Base-by-base conservation (phyloP, 2,329 filamentous ascomycete species). In the Fusarium sp. region DNA sequence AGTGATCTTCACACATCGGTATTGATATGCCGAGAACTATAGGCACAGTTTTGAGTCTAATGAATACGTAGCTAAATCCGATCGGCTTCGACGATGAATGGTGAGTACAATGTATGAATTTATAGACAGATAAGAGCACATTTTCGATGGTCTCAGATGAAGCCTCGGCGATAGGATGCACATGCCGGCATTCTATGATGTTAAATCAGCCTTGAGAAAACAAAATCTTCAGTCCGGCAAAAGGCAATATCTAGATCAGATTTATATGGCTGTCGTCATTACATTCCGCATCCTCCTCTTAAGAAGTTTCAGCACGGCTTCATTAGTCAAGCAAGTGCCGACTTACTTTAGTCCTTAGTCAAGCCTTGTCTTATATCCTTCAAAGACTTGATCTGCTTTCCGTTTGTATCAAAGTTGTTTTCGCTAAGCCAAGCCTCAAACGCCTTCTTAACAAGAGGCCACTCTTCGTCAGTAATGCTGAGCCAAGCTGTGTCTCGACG, bases 401-500 rank as follows among this genome's bases (percentile, higher is more conserved):
- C 89, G 5, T 85, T 75, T 11, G 78, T 79, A 73, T 90, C 86
- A 74, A 92, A 91, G 77, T 92, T 92, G 0, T 75, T 79, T 18
- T 82, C 79, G 23, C 81, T 80, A 53, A 92, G 71, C 91, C 91
- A 93, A 23, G 56, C 71, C 74, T 89, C 85, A 52, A 92, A 81
- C 0, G 80, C 87, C 2, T 73, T 68, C 71, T 84, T 87, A 2
- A 85, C 78, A 1, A 63, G 57, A 4, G 83, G 82, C 90, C 90
- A 92, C 65, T 92, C 91, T 1, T 85, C 85, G 56, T 89, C 86
- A 3, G 88, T 75, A 12, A 92, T 87, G 28, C 88, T 87, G 62
- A 86, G 89, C 88, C 89, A 92, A 7, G 86, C 84, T 1, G 89
- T 90, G 76, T 92, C 90, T 47, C 91, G 81, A 59, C 82, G 85